phyloP scores from a whole-genome alignment of 2,329 filamentous ascomycete genomes.

The Diaporthe sp. region DNA sequence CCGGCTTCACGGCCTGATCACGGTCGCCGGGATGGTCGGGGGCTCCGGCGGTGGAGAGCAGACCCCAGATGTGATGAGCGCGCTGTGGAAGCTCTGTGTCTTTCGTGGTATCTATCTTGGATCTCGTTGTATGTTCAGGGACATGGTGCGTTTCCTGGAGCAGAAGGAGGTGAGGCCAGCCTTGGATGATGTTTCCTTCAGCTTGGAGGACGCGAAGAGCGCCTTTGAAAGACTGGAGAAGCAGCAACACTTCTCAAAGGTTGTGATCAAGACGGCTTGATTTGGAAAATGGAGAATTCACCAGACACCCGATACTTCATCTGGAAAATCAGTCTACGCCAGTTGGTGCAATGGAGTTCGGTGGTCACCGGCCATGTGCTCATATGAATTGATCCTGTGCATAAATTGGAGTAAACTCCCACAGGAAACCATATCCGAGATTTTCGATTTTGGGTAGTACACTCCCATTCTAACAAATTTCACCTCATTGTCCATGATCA shows the following conservation, averaged over 20 bases:
- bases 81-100: slow-evolving; percentile 41
- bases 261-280: slow-evolving; percentile 41
- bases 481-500: too few relatives aligned
- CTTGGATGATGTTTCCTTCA: slow-evolving; percentile 46
- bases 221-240: slow-evolving; percentile 46
- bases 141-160: slow-evolving; percentile 46
- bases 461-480: too few relatives aligned
- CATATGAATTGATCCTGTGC: not conserved
- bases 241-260: slow-evolving; percentile 50
- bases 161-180: slow-evolving; percentile 44
- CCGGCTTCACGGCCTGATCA: slow-evolving; percentile 46
- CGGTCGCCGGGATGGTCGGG: slow-evolving; percentile 45
- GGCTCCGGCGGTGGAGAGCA: slow-evolving; percentile 39
- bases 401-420: not conserved
- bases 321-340: not conserved
- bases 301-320: too few relatives aligned
- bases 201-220: slow-evolving; percentile 44
- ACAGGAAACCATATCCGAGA: not conserved
- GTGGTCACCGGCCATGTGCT: not conserved
- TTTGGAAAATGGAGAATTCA: slow-evolving; percentile 36
- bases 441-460: not conserved
- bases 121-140: slow-evolving; percentile 42
- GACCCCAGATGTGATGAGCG: slow-evolving; percentile 40
- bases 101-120: slow-evolving; percentile 44
- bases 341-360: not conserved